A percentile compares a stretch with the other conserved stretches of the same genome.
Conservation (phyloP, 1,284 basidiomycete species). For the Puccinia novopanici region DNA sequence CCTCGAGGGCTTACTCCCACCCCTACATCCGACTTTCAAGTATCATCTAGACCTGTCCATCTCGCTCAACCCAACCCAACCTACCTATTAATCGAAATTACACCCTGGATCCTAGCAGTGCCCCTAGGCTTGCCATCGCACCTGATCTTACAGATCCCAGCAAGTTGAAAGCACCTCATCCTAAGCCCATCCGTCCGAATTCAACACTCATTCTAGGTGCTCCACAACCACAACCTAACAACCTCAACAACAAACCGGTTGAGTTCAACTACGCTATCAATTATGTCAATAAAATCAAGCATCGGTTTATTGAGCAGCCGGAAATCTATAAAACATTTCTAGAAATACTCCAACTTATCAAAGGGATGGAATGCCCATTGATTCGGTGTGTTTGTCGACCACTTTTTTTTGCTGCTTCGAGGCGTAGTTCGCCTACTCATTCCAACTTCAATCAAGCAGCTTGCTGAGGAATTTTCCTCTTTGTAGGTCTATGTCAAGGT, state of each 20-base stretch:
- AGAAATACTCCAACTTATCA: slow-evolving; percentile 51
- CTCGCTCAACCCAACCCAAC: background rate
- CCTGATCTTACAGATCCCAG: slow-evolving; percentile 23
- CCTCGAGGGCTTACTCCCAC: background rate
- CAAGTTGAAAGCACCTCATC: slow-evolving; percentile 16
- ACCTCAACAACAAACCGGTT: slow-evolving; percentile 47
- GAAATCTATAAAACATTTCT: slow-evolving; percentile 51
- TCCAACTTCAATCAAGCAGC: background rate
- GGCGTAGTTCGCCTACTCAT: background rate
- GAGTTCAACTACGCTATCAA: slow-evolving; percentile 51
- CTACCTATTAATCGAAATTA: background rate
- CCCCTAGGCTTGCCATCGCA: slow-evolving; percentile 8
- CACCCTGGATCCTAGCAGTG: background rate
- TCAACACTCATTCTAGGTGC: slow-evolving; percentile 7
- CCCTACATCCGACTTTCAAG: background rate
- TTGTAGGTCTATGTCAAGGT: slow-evolving; percentile 50
- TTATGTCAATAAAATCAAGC: slow-evolving; percentile 51
- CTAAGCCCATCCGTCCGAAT: slow-evolving; percentile 23
- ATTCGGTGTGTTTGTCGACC: slow-evolving; percentile 32
- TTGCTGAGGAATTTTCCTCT: background rate
- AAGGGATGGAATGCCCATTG: slow-evolving; percentile 47
- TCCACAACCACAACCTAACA: background rate
- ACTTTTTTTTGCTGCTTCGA: background rate
- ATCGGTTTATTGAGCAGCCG: slow-evolving; percentile 50
- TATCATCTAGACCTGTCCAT: slow-evolving; percentile 4